Evolutionary conservation across 495 filamentous ascomycete species (phyloP), one percentile per base, ranked within the genome.

Genomic region (Neurospora sp.): DNA sequence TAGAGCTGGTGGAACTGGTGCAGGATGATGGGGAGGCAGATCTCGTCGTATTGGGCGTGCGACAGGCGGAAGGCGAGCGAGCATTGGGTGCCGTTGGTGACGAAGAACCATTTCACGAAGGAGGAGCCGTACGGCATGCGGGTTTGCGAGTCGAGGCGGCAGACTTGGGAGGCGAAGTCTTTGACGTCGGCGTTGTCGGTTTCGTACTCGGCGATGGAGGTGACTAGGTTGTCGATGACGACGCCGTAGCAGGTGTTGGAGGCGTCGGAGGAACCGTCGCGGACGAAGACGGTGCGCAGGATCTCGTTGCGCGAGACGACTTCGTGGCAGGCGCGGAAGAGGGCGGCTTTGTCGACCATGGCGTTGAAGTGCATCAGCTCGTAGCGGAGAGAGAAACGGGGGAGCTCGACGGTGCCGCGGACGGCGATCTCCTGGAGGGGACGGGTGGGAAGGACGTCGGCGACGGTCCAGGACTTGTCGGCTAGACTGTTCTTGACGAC

Each of bases 31-130:
- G 90, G 86, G 6, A 94, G 84, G 76, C 87, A 92, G 1, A 92
- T 85, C 42, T 90, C 92, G 75, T 93, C 92, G 76, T 91, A 94
- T 72, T 93, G 92, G 0, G 92, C 90, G 78, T 94, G 92, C 0
- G 90, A 92, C 6, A 93, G 84, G 5, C 90, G 85, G 70, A 94
- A 83, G 72, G 88, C 79, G 59, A 94, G 89, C n/a, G 85, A 87
- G 77, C 88, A 83, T 44, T 86, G 79, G 16, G 80, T 83, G 9
- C 79, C 78, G 70, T 84, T 85, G 74, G 85, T 83, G 72, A 91
- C 83, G 69, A 90, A 84, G 59, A 88, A 84, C 78, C 91, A 89
- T 72, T 90, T 87, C 39, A 92, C 83, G 70, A 89, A 90, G 3
- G 88, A 85, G 27, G 89, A 87, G 12, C 91, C 91, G n/a, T 90